phyloP scores from a whole-genome alignment of 2,329 filamentous ascomycete genomes.

The Lasiodiplodia sp. region DNA sequence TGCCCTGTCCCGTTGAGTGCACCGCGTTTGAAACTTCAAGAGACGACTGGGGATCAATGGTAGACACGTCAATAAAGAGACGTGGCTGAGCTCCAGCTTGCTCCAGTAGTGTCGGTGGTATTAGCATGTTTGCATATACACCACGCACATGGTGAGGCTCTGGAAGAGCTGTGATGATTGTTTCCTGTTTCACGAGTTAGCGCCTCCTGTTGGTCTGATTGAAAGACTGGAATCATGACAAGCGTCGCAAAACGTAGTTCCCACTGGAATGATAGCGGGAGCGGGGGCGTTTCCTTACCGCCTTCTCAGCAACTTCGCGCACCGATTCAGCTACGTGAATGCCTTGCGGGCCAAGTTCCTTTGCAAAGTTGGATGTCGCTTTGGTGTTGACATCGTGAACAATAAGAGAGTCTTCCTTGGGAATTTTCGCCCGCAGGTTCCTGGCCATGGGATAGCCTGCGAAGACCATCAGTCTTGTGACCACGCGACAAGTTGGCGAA shows the following conservation, averaged over 20 bases:
- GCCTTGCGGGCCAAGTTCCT: slow-evolving; percentile 59
- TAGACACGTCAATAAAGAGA: slow-evolving; percentile 94
- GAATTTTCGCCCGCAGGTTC: slow-evolving; percentile 72
- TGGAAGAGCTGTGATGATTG: slow-evolving; percentile 62
- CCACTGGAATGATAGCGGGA: slow-evolving; percentile 78
- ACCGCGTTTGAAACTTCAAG: slow-evolving; percentile 77
- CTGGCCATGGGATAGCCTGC: slow-evolving; percentile 76
- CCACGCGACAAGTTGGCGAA: slow-evolving; percentile 31
- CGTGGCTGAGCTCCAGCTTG: slow-evolving; percentile 64
- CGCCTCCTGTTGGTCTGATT: background rate
- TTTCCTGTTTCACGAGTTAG: slow-evolving; percentile 47
- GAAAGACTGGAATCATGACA: slow-evolving; percentile 7
- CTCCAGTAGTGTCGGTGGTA: slow-evolving; percentile 60
- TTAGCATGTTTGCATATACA: slow-evolving; percentile 72
- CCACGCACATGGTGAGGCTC: slow-evolving; percentile 60
- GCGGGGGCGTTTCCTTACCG: slow-evolving; percentile 58
- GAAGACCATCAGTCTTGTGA: slow-evolving; percentile 13
- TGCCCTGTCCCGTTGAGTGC: slow-evolving; percentile 69
- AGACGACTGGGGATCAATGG: slow-evolving; percentile 90
- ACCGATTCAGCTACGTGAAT: slow-evolving; percentile 65
- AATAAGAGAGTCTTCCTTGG: slow-evolving; percentile 66
- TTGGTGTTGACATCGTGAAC: slow-evolving; percentile 71
- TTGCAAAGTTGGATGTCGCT: slow-evolving; percentile 63
- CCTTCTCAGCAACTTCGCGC: slow-evolving; percentile 70
- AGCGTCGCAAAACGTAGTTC: slow-evolving; percentile 62